These are phyloP conservation scores for Entrophospora sp. DNA, from an alignment of 192 early-diverging fungal species.

Conservation along the genomic window DNA sequence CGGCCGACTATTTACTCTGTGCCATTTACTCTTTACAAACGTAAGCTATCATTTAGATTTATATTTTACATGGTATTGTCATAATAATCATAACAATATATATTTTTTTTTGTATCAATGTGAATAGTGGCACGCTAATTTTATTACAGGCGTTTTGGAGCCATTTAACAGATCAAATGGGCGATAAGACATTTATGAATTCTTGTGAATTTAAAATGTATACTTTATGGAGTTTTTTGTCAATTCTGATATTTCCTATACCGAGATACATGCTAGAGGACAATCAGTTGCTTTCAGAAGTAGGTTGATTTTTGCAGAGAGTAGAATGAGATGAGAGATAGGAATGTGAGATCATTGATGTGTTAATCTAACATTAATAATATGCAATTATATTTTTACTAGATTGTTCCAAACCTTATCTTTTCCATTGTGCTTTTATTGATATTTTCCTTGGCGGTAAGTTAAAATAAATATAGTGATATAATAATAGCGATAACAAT, in stretches of 20 bases:
- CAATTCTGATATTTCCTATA: not conserved
- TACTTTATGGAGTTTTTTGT: not conserved
- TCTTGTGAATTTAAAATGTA: slow-evolving; percentile 7
- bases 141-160: slow-evolving; percentile 7
- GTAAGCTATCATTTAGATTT: too few species aligned
- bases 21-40: not conserved
- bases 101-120: not conserved
- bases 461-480: too few species aligned
- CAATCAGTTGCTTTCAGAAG: not conserved
- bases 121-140: not conserved
- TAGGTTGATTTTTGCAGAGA: too few species aligned
- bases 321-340: too few species aligned
- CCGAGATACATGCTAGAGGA: too few species aligned
- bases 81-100: not conserved
- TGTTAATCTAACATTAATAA: too few species aligned
- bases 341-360: too few species aligned
- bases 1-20: not conserved
- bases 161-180: not conserved
- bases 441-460: too few species aligned
- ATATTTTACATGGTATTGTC: not conserved
- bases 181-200: not conserved
- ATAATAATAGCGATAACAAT: too few species aligned
- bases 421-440: too few species aligned
- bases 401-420: too few species aligned
- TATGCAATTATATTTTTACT: too few species aligned